Conservation (phyloP, 1,284 basidiomycete genomes). For the Naganishia cerealis region DNA sequence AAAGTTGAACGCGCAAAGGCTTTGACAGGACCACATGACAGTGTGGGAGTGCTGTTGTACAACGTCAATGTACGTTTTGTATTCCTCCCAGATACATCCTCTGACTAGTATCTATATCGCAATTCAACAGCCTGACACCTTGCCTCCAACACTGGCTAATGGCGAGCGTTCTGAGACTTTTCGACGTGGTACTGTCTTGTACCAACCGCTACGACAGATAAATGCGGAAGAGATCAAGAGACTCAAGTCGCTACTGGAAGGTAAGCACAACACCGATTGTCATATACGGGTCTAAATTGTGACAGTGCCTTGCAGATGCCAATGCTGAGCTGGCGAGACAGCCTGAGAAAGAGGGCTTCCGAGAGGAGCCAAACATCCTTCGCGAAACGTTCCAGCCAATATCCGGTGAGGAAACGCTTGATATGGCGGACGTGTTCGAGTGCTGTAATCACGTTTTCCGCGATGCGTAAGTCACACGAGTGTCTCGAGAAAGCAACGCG, state of each 20-base stretch:
- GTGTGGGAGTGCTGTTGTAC: slow-evolving; percentile 84
- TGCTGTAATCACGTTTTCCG: slow-evolving; percentile 83
- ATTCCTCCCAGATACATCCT: background rate
- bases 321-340: slow-evolving; percentile 26
- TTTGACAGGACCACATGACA: slow-evolving; percentile 79
- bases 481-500: background rate
- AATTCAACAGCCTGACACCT: slow-evolving; percentile 54
- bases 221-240: slow-evolving; percentile 77
- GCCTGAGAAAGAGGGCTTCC: slow-evolving; percentile 11
- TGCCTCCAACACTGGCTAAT: slow-evolving; percentile 44
- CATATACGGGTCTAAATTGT: slow-evolving; percentile 35
- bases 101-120: background rate
- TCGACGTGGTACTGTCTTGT: slow-evolving; percentile 71
- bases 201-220: slow-evolving; percentile 73
- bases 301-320: slow-evolving; percentile 15
- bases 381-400: slow-evolving; percentile 45
- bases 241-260: slow-evolving; percentile 67
- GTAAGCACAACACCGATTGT: slow-evolving; percentile 53
- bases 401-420: slow-evolving; percentile 44
- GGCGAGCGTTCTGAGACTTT: slow-evolving; percentile 64
- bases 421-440: slow-evolving; percentile 77
- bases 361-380: slow-evolving; percentile 43
- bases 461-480: slow-evolving; percentile 66
- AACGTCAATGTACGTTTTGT: slow-evolving; percentile 71
- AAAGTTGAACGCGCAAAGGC: slow-evolving; percentile 86